Evolutionary conservation across 768 basidiomycete genomes (phyloP).

Genomic region (Suillus cothurnatus): DNA sequence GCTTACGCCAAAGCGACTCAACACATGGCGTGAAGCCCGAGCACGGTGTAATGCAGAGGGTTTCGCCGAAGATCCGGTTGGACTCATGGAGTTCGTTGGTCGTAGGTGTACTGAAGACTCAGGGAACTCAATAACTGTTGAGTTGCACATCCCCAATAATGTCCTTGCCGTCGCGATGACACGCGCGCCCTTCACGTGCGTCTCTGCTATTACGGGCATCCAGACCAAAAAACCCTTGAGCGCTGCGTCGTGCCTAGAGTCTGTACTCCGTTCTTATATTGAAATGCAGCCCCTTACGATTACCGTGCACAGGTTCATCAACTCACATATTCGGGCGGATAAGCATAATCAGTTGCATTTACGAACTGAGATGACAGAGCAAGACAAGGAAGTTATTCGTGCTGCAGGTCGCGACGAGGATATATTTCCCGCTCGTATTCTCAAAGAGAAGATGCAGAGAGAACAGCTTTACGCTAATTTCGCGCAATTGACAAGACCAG

Average conservation of each 20-base stretch:
- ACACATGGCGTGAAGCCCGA: conserved; percentile 13
- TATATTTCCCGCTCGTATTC: not conserved
- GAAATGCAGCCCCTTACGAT: not conserved
- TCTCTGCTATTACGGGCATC: conserved; percentile 10
- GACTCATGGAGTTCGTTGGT: conserved; percentile 17
- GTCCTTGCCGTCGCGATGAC: conserved; percentile 7
- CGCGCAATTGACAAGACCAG: not conserved
- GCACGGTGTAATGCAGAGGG: not conserved
- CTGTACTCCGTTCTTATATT: not conserved
- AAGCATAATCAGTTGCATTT: conserved; percentile 18
- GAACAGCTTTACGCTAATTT: not conserved
- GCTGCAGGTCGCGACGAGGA: not conserved
- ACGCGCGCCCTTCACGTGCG: conserved; percentile 12
- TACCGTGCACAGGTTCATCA: conserved; percentile 11
- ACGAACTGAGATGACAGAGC: conserved; percentile 19
- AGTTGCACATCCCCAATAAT: conserved; percentile 3
- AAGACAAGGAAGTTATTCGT: conserved; percentile 16
- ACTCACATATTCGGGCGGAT: conserved; percentile 19
- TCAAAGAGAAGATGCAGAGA: not conserved
- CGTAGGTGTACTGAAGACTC: conserved; percentile 12
- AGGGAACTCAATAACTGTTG: conserved; percentile 5
- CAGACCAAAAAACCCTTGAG: conserved; percentile 11
- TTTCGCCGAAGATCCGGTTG: conserved; percentile 6
- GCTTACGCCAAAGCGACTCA: conserved; percentile 12
- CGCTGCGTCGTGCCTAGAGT: conserved; percentile 13